Evolutionary conservation across 495 filamentous ascomycete genomes (phyloP).

Genomic region (Evansstolkia leycettana): DNA sequence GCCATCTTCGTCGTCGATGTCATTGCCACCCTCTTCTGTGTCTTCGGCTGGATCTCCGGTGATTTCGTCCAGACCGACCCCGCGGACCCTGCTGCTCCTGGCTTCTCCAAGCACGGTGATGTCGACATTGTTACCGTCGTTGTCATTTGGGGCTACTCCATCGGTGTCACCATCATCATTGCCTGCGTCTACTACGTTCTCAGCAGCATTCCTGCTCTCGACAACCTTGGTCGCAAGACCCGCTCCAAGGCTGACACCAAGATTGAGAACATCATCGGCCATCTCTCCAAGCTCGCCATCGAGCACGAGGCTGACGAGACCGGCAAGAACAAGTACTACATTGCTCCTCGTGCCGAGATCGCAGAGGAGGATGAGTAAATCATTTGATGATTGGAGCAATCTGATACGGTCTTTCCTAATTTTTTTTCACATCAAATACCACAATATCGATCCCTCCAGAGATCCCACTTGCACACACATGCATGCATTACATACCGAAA

Average conservation of each 20-base stretch:
- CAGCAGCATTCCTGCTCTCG: constrained; percentile 51
- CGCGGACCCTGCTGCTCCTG: constrained; percentile 19
- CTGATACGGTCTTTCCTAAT: too few species aligned
- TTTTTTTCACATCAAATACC: constrained; percentile 19
- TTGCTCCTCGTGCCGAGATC: constrained; percentile 49
- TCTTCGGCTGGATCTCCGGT: constrained; percentile 59
- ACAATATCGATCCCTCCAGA: constrained; percentile 3
- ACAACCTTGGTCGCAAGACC: constrained; percentile 72
- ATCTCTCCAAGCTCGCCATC: constrained; percentile 63
- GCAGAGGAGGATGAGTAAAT: constrained; percentile 59
- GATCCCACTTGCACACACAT: constrained; percentile 22
- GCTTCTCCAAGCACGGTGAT: constrained; percentile 45
- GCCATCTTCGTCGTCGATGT: constrained; percentile 63
- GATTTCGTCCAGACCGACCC: constrained; percentile 33
- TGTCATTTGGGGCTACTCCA: constrained; percentile 67
- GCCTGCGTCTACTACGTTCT: constrained; percentile 68
- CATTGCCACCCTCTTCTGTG: constrained; percentile 56
- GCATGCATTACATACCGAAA: too few species aligned
- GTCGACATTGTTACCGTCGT: constrained; percentile 68
- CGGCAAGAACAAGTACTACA: constrained; percentile 46
- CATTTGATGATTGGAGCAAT: neutral
- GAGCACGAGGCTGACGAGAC: constrained; percentile 50
- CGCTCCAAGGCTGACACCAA: constrained; percentile 59
- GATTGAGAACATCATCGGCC: constrained; percentile 71
- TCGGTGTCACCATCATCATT: constrained; percentile 66